Conservation (phyloP, 2,329 filamentous ascomycete genomes). For the Tolypocladium amazonense region DNA sequence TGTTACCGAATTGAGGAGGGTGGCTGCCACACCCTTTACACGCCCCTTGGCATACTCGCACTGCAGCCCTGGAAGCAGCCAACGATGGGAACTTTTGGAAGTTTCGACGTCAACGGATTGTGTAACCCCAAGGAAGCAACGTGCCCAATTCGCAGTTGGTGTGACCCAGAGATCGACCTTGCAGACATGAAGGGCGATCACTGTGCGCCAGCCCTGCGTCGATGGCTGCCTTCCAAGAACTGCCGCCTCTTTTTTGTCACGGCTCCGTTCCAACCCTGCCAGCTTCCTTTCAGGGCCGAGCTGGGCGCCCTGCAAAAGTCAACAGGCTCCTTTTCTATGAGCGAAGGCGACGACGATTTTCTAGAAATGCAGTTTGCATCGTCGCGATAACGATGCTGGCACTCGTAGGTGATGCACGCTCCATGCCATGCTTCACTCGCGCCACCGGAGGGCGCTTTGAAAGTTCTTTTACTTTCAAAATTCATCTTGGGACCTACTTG, state of each 20-base stretch:
- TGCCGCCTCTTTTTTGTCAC: background rate
- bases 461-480: background rate
- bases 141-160: background rate
- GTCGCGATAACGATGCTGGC: background rate
- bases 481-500: background rate
- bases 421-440: background rate
- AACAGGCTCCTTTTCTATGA: background rate
- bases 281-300: background rate
- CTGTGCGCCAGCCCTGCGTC: background rate
- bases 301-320: background rate
- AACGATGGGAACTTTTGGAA: constrained; percentile 2
- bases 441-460: background rate
- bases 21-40: background rate
- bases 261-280: background rate
- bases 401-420: background rate
- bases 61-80: background rate
- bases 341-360: background rate
- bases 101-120: background rate
- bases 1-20: background rate
- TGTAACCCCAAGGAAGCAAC: background rate
- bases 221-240: background rate
- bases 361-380: background rate
- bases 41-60: background rate
- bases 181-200: background rate
- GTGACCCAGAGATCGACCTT: constrained; percentile 1